Evolutionary conservation across 768 basidiomycete genomes (phyloP).

Genomic region (Mycena filopes): DNA sequence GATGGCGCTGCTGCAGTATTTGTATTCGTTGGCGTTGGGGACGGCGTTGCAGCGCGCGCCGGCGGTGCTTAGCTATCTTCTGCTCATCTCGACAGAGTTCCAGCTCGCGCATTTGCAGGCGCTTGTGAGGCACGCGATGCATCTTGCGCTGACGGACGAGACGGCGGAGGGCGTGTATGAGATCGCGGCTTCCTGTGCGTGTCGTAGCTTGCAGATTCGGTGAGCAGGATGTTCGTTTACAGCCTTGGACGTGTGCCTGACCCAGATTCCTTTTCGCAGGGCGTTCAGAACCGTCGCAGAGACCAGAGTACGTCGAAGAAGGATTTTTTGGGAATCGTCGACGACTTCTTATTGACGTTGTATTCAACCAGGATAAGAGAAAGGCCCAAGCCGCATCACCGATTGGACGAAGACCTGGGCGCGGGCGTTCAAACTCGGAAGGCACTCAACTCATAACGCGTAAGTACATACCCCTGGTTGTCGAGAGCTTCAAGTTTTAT

Average conservation of each 20-base stretch:
- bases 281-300: conserved; percentile 16
- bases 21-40: conserved; percentile 29
- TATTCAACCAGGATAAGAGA: conserved; percentile 3
- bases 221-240: background rate
- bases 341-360: background rate
- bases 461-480: too few relatives aligned
- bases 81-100: conserved; percentile 31
- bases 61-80: conserved; percentile 31
- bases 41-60: conserved; percentile 34
- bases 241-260: background rate
- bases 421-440: conserved; percentile 26
- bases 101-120: conserved; percentile 23
- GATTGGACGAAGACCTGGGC: background rate
- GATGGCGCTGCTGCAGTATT: conserved; percentile 34
- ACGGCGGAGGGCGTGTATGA: conserved; percentile 30
- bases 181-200: conserved; percentile 30
- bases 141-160: conserved; percentile 21
- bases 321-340: too few relatives aligned
- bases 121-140: conserved; percentile 34
- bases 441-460: conserved; percentile 14
- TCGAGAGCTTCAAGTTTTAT: too few relatives aligned
- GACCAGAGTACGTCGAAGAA: background rate
- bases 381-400: background rate
- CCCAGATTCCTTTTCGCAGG: background rate
- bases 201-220: conserved; percentile 33